Base-by-base conservation (phyloP, 257 asterid genomes). In the Plantago ovata region DNA sequence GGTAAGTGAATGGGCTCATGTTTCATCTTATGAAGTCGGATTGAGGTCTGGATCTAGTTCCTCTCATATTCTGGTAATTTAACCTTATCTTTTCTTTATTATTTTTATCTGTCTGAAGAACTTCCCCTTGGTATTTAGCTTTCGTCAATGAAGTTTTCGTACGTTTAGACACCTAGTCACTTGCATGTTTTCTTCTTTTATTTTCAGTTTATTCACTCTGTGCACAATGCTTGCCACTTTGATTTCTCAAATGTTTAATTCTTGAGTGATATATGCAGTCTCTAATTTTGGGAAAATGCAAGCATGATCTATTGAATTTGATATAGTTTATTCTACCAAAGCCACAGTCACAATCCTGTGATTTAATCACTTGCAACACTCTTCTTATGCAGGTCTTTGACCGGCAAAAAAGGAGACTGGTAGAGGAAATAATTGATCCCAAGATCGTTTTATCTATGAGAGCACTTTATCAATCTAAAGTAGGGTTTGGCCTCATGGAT, bases 1-100 rank as follows among this genome's bases (percentile, higher is more conserved):
- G 82, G 86, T 93, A 61, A 84, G 87, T 73, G 99, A 93, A 75
- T 93, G 99, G 99, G 94, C 87, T 59, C 95, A 93, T 61, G 84
- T 75, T 73, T 86, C 99, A 64, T 77, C 97, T 7, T 93, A 89
- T 79, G 99, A 93, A 64, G 86, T 93, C 53, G 97, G 97, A 51
- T 75, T 93, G 81, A 93, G 95, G 78, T 86, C 97, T 68, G 97
- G 99, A 53, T 82, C 95, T 65, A 74, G 94, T 75, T 91, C 96
- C 32, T 80, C 96, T 16, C 85, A 93, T 82, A 84, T 93, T 76
- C 75, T 93, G 99, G 99, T 93, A 86, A 41, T 54, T 19, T 65
- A 59, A 61, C 53, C 43, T 52, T 32, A 39, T 67, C 62, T 42
- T 28, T 39, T 15, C 21, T 32, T 42, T 49, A 38, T 44, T 52